Evolutionary conservation across 306 rosid species (phyloP), one percentile per base, ranked within the genome.

Genomic region (Prunus salicina): DNA sequence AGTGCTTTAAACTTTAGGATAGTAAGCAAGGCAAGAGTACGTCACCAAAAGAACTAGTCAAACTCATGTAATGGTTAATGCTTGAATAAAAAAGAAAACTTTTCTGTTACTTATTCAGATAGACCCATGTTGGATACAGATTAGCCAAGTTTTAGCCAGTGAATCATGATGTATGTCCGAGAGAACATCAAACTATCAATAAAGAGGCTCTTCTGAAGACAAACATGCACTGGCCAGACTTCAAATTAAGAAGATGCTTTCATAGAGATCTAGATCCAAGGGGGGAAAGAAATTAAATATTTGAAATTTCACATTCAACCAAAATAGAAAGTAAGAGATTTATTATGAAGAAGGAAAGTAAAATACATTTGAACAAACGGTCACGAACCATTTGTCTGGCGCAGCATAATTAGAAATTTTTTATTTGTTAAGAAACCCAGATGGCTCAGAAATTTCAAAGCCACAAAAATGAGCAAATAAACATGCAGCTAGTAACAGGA

Each of bases 401-500:
- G 8, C 34, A 53, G 22, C 71, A 75, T 49, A 43, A 65, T 18
- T 49, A 25, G 3, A 32, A 63, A 25, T 50, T 16, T 60, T 45
- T 41, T 28, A 78, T 6, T n/a, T 38, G 32, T 41, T 32, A 28
- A 28, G 72, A 75, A 63, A 80, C 80, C 19, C 66, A 32, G 51
- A 65, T 67, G 64, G 18, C 61, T 24, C 52, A 77, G 32, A 51
- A 32, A 22, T 20, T 76, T 53, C 64, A 46, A 15, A 19, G 25
- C 5, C 10, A 57, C 11, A 77, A 60, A 47, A 7, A 19, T 16
- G 6, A 66, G 9, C n/a, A 72, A 19, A 12, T 1, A 81, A 66
- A 58, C 12, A 8, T 13, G 12, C 13, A 69, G 8, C 18, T 50
- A 34, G 51, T 50, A 62, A 45, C 66, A 24, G 69, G 76, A 19